Base-by-base conservation (phyloP, 2,329 filamentous ascomycete species). In the Paecilomyces formosus region DNA sequence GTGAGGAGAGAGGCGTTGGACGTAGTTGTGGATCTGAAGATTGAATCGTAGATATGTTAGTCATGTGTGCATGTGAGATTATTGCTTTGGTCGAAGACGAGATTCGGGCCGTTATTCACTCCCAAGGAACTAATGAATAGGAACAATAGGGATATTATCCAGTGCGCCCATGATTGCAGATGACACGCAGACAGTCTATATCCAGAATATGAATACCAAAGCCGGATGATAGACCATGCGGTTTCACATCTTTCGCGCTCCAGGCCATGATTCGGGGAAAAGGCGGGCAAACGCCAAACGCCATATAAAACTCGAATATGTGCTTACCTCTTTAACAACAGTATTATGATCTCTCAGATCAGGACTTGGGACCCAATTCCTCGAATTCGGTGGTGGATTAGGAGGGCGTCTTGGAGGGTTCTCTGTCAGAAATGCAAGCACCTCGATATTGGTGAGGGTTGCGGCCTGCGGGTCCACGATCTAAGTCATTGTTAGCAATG, bases 331-430 rank as follows among this genome's bases (percentile, higher is more conserved):
- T 59, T 77, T 76, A 13, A 78, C 71, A 18, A 79, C 75, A 1
- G 74, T 76, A 61, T 77, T 75, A 63, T 79, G 75, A 58, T 77
- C 75, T 57, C 75, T 65, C n/a, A 79, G 58, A 61, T 77, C 75
- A 2, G 75, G 75, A 30, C 70, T 75, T 12, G 75, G 75, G 2
- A 71, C 66, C 65, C 72, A 77, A 56, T 74, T 70, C 28, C 69
- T 65, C 12, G 70, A 63, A 58, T 70, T 74, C 39, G 70, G 69
- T 53, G 74, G 72, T 21, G 72, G 68, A 58, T 73, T 74, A 3
- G 76, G 71, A 11, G 73, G 70, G 55, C 71, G 68, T 61, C 75
- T 72, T 39, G 76, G 75, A 24, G 76, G 75, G 31, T 55, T 72
- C 61, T 58, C 76, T 63, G 33, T 73, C 64, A 39, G 74, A 63